Conservation (phyloP, 345 rosid genomes). For the Firmiana major region DNA sequence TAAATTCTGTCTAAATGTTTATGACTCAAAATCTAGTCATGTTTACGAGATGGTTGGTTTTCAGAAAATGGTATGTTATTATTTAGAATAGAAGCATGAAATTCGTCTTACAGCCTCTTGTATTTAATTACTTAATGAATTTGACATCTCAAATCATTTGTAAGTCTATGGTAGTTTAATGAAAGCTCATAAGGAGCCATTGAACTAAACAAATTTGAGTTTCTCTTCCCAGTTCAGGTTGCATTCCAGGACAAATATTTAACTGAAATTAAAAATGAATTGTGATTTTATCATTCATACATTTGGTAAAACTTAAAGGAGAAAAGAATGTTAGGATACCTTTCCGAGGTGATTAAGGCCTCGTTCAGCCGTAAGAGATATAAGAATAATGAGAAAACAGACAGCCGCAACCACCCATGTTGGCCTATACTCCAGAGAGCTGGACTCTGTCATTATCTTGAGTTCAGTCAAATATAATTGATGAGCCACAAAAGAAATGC, state of each 20-base stretch:
- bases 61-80: neutral
- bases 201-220: neutral
- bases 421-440: constrained; percentile 65
- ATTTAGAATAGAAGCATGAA: neutral
- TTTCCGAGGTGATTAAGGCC: constrained; percentile 78
- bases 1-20: neutral
- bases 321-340: constrained; percentile 30
- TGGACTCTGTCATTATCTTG: constrained; percentile 25
- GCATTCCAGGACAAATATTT: neutral
- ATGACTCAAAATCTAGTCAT: neutral
- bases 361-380: constrained; percentile 67
- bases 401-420: constrained; percentile 87
- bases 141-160: neutral
- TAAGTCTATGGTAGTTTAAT: neutral
- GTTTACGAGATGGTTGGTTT: no score
- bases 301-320: neutral
- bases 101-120: neutral
- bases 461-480: neutral
- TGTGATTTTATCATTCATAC: neutral
- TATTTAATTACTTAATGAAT: neutral
- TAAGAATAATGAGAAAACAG: constrained; percentile 64
- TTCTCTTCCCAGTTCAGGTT: neutral
- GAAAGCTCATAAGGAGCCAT: neutral
- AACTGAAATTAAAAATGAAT: neutral
- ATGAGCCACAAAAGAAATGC: neutral